These are phyloP conservation scores for Sporothrix mexicana DNA, from an alignment of 2,329 filamentous ascomycete genomes.

Conservation along the genomic window DNA sequence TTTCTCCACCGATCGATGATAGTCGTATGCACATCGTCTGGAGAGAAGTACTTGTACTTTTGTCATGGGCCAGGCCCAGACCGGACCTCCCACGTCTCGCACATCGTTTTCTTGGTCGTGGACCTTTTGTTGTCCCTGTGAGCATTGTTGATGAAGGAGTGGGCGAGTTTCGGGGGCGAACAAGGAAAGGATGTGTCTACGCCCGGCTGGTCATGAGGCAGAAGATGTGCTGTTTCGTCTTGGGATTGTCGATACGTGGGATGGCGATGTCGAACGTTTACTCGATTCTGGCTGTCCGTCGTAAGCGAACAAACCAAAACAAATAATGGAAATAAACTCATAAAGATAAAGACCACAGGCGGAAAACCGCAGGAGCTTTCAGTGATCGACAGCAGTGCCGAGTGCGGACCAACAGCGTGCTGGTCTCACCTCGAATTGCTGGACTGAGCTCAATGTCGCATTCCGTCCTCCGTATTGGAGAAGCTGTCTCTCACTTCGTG, in stretches of 20 bases:
- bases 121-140: background rate
- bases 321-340: background rate
- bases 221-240: background rate
- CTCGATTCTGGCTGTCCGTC: background rate
- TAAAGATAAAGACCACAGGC: background rate
- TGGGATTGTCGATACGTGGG: slow-evolving; percentile 4
- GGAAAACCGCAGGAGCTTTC: background rate
- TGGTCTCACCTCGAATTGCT: background rate
- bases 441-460: background rate
- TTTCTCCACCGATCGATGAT: slow-evolving; percentile 10
- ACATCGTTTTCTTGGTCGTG: background rate
- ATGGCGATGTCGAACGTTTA: background rate
- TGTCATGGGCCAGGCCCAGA: slow-evolving; percentile 1
- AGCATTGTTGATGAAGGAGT: background rate
- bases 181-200: background rate
- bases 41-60: background rate
- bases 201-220: background rate
- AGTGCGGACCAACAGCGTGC: background rate
- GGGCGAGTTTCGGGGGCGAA: background rate
- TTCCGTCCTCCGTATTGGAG: background rate
- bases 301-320: slow-evolving; percentile 6
- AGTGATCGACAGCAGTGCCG: background rate
- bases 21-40: background rate
- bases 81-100: slow-evolving; percentile 1
- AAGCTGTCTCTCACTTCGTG: background rate